A percentile compares a stretch with the other conserved stretches of the same genome.
phyloP scores from a whole-genome alignment of 1,284 basidiomycete genomes.

The Papiliotrema nemorosa region DNA sequence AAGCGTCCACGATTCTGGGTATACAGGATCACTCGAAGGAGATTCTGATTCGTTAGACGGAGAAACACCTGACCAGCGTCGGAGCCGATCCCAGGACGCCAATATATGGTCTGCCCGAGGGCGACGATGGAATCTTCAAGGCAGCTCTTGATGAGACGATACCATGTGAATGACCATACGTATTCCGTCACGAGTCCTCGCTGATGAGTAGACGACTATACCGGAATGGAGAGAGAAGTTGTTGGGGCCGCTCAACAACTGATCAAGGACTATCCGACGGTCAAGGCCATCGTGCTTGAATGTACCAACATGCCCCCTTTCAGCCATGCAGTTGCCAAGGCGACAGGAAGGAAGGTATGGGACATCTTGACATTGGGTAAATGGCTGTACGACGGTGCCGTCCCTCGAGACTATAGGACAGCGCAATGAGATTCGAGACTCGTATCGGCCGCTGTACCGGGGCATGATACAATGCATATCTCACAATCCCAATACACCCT shows the following conservation, averaged over 20 bases:
- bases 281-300: constrained; percentile 29
- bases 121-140: constrained; percentile 17
- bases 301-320: constrained; percentile 37
- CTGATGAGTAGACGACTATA: constrained; percentile 23
- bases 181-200: background rate
- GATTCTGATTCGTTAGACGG: constrained; percentile 6
- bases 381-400: constrained; percentile 22
- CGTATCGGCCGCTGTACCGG: too few relatives aligned
- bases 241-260: constrained; percentile 18
- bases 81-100: constrained; percentile 17
- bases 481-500: too few relatives aligned
- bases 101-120: constrained; percentile 16
- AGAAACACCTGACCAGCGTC: constrained; percentile 16
- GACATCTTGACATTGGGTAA: constrained; percentile 24
- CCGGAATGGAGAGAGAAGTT: constrained; percentile 29
- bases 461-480: too few relatives aligned
- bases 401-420: background rate
- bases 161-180: constrained; percentile 13
- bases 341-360: constrained; percentile 21
- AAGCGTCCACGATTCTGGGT: constrained; percentile 1
- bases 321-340: constrained; percentile 18
- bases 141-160: constrained; percentile 17
- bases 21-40: background rate
- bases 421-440: too few relatives aligned
- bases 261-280: constrained; percentile 7